Conservation (phyloP, 257 asterid species). For the Solanum habrochaites region DNA sequence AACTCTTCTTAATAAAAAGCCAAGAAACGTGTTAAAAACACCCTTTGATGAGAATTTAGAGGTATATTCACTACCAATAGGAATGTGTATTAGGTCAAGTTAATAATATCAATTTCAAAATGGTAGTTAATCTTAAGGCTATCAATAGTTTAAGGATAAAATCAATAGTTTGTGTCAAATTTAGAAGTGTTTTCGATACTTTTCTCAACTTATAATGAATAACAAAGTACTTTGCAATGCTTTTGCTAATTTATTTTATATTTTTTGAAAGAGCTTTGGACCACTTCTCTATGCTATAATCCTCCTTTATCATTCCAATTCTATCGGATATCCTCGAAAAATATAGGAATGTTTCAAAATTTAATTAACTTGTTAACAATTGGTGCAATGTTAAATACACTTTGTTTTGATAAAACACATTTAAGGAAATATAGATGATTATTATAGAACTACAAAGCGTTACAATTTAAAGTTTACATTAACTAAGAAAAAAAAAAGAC, state of each 20-base stretch:
- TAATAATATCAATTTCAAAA: too few species aligned
- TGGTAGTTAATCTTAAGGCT: background rate
- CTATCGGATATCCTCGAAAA: background rate
- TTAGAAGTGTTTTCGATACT: too few species aligned
- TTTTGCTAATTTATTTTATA: background rate
- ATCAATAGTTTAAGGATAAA: background rate
- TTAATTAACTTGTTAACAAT: background rate
- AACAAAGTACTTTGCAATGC: background rate
- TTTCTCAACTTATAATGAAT: background rate
- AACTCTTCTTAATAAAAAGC: background rate
- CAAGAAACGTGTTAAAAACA: background rate
- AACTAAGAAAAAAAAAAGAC: background rate
- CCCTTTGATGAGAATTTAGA: background rate
- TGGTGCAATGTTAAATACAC: background rate
- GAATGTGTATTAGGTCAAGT: background rate
- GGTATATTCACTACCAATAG: background rate
- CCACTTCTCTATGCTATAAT: background rate
- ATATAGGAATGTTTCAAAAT: background rate
- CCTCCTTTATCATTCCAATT: background rate
- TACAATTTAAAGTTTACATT: background rate
- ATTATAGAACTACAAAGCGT: background rate
- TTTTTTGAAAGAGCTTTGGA: background rate
- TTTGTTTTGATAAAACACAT: background rate
- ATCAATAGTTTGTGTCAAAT: rapidly evolving
- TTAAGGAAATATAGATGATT: background rate